phyloP scores from a whole-genome alignment of 129 eudicot genomes.

The Logfia minima region DNA sequence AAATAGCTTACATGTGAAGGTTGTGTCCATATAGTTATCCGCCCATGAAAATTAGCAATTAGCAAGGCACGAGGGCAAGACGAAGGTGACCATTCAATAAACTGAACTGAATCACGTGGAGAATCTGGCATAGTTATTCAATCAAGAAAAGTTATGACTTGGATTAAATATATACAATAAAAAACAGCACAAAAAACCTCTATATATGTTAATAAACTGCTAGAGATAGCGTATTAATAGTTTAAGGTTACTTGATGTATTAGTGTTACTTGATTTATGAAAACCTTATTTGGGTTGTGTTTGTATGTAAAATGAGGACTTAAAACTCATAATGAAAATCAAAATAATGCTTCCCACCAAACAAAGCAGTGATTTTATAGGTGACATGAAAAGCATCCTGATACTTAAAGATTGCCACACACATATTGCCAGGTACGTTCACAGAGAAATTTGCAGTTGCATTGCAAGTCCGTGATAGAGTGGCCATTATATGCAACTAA shows the following conservation, averaged over 20 bases:
- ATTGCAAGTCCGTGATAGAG: slow-evolving; percentile 11
- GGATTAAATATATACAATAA: not conserved
- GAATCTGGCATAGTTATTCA: slow-evolving; percentile 56
- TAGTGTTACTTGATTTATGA: too few species aligned
- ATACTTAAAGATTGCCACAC: not conserved
- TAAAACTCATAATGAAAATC: too few species aligned
- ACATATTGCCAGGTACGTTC: not conserved
- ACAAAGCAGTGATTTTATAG: too few species aligned
- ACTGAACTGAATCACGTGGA: slow-evolving; percentile 99
- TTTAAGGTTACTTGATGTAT: too few species aligned
- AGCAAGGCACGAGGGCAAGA: slow-evolving; percentile 90
- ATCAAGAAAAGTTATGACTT: not conserved
- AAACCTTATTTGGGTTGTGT: too few species aligned
- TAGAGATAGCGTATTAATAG: too few species aligned
- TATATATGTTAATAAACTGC: slow-evolving; percentile 1
- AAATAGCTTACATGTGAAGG: slow-evolving; percentile 66
- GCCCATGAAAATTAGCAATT: slow-evolving; percentile 90
- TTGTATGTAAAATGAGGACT: too few species aligned
- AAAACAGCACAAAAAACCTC: slow-evolving; percentile 6
- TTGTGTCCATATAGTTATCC: slow-evolving; percentile 89
- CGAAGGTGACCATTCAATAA: slow-evolving; percentile 96
- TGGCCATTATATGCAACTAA: slow-evolving; percentile 6
- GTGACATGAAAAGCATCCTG: too few species aligned
- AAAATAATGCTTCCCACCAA: too few species aligned
- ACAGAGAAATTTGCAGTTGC: not conserved